Base-by-base conservation (phyloP, 306 rosid species). In the Cyamopsis tetragonoloba region DNA sequence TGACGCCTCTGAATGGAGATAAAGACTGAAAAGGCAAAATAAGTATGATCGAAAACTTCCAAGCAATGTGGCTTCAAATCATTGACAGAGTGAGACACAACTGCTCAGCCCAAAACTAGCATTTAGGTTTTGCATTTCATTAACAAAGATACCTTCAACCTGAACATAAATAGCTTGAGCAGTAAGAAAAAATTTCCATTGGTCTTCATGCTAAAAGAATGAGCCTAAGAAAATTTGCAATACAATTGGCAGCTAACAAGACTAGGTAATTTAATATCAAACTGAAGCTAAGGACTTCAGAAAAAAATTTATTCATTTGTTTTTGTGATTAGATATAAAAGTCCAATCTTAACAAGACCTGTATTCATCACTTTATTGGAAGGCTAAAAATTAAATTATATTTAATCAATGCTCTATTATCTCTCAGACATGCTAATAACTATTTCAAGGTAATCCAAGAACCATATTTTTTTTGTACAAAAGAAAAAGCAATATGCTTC, bases 1-100 rank as follows among this genome's bases (percentile, higher is more conserved):
- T 85, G 96, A 77, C 78, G 99, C 88, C 88, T 93, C 75, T 44
- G 76, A 76, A 88, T 84, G 78, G 86, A 86, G 46, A 77, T 42
- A 72, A 93, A 43, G 51, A 83, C 99, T 93, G 91, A 71, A 84
- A 80, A 68, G 57, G 62, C 26, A 62, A 81, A 62, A 56, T 50
- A 60, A 48, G 58, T 51, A 70, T 55, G 42, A 62, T 42, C 3
- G 28, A 60, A 62, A 26, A 71, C 20, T 15, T 66, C 55, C 32
- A 46, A 48, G 75, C 62, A 49, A n/a, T 39, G 62, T 26, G 27
- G 67, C 12, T 23, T 75, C 73, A 41, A 72, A 38, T 65, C 47
- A 59, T 62, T 65, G 65, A 41, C 68, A 56, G 15, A 10, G 8
- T 31, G 41, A 48, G 20, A 56, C 58, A 15, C 18, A 31, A 43